Base-by-base conservation (phyloP, 1,284 basidiomycete genomes). In the Puccinia polysora region DNA sequence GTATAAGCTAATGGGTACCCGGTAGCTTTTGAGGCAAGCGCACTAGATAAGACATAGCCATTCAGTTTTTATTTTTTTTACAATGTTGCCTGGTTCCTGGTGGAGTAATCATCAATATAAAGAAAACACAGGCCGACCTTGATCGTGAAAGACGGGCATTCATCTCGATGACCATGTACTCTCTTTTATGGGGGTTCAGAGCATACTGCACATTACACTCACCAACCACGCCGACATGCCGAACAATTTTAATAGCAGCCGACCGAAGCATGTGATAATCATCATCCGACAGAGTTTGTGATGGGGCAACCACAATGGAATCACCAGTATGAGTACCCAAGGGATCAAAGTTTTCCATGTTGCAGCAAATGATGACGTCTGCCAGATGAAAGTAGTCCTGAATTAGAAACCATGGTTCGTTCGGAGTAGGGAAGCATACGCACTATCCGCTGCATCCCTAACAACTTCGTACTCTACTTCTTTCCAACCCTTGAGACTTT, bases 391-490 rank as follows among this genome's bases (percentile, higher is more conserved):
- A 38, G 30, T 20, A 53, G 40, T 53, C 15, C 1, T 2, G 6
- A 30, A 28, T 15, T 49, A 43, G 30, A 10, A n/a, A 59, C 53
- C 20, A 20, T 30, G 32, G 10, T 23, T 23, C 23, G 15, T 30
- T 6, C 28, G 36, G 49, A 32, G 23, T 15, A 23, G 20, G 36
- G 34, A 55, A 65, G 4, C 23, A 0, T 30, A 55, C 69, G 38
- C 74, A 75, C 77, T 79, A 77, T 98, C 93, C 65, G 91, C 91
- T 77, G 87, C 92, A 81, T 98, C 96, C 75, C 96, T 89, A 77
- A 98, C 94, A 71, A 98, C 96, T 81, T 98, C 96, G 79, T 98
- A 99, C 82, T 99, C 96, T 77, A 97, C 85, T 83, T 99, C 96
- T 81, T 98, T 99, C 96, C 96, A 99, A 56, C 96, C 96, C 82